These are phyloP conservation scores for Leccinellum rugosiceps DNA, from an alignment of 768 basidiomycete genomes.

Conservation along the genomic window DNA sequence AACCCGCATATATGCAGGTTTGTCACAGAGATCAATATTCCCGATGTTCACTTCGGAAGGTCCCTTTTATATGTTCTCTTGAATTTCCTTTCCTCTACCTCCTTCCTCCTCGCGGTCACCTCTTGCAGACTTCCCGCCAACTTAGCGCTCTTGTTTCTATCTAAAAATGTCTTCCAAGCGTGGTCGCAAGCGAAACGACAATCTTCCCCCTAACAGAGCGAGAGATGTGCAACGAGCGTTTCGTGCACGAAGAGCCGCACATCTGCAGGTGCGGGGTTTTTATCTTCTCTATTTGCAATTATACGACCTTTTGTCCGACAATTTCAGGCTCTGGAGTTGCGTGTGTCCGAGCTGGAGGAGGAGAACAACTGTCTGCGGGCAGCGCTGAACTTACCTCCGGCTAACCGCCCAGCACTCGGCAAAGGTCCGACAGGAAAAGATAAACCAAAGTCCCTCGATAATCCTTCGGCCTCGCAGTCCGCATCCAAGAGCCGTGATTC, in stretches of 20 bases:
- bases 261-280: constrained; percentile 61
- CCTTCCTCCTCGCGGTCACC: constrained; percentile 32
- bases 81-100: constrained; percentile 32
- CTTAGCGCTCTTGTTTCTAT: constrained; percentile 8
- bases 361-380: constrained; percentile 76
- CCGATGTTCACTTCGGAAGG: constrained; percentile 34
- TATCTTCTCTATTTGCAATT: constrained; percentile 39
- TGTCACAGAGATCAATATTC: constrained; percentile 32
- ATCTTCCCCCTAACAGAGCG: constrained; percentile 64
- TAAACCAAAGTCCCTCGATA: constrained; percentile 58
- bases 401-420: constrained; percentile 67
- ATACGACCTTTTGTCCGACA: constrained; percentile 30
- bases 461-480: constrained; percentile 30
- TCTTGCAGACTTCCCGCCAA: constrained; percentile 16
- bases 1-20: constrained; percentile 33
- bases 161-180: constrained; percentile 77
- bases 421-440: constrained; percentile 89
- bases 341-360: constrained; percentile 79
- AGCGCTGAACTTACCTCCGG: constrained; percentile 69
- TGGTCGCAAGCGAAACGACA: constrained; percentile 74
- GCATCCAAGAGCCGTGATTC: constrained; percentile 59
- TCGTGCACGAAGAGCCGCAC: constrained; percentile 83
- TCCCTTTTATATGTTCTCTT: constrained; percentile 40
- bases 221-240: constrained; percentile 89
- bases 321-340: constrained; percentile 70